Evolutionary conservation across 257 asterid species (phyloP), one percentile per base, ranked within the genome.

Genomic region (Oldenlandia corymbosa): DNA sequence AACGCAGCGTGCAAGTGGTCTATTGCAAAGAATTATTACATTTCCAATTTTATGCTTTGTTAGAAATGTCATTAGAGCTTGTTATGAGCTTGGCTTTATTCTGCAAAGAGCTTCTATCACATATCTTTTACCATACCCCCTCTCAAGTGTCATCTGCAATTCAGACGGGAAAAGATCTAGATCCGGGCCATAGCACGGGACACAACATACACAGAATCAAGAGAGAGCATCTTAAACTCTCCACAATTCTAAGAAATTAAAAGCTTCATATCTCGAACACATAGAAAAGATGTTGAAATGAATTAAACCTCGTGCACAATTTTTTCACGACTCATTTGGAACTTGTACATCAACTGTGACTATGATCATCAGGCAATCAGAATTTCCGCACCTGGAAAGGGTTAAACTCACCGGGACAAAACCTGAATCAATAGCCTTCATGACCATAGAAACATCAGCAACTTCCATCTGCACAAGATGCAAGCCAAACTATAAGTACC

Each of bases 331-430:
- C 37, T 34, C 37, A 34, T n/a, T n/a, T n/a, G n/a, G n/a, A n/a
- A n/a, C n/a, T 61, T n/a, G 28, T 41, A 7, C 9, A 50, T 37
- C 39, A 36, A 51, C 28, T 50, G 17, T 34, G 39, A n/a, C n/a
- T n/a, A n/a, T n/a, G 50, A 26, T 28, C 23, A 34, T 17, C 14
- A 54, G n/a, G 60, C 39, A 51, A 51, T 37, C 18, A 16, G 2
- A 45, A 45, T 21, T 45, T 56, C 42, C 16, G 43, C 30, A 56
- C 45, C 28, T 16, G 61, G 26, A 56, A 32, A 61, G 14, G 50
- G 67, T 50, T 60, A 58, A 73, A 83, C 96, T 82, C 75, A 92
- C 99, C 66, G 99, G 99, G 70, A 89, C 57, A 60, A 92, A 89
- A 75, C 97, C 99, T 43, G 86, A 58, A 62, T 83, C 85, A 46